Percentiles rank a stretch among this genome's conserved stretches.
Evolutionary conservation across 2,329 filamentous ascomycete species (phyloP).

Genomic region (Sporothrix inflata): DNA sequence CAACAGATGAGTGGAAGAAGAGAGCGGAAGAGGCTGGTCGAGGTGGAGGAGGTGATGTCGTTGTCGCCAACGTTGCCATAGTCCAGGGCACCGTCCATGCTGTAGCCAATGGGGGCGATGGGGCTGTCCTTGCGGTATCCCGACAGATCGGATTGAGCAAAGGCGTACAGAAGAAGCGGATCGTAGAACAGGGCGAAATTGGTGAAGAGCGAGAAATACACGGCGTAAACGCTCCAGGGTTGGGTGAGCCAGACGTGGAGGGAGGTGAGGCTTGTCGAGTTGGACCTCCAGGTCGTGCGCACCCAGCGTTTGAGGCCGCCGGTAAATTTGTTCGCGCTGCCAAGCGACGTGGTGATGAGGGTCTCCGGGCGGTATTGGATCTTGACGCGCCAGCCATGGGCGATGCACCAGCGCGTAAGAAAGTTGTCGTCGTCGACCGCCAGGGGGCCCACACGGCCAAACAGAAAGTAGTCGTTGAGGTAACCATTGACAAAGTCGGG

Average conservation of each 20-base stretch:
- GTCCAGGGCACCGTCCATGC: neutral
- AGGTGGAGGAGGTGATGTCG: neutral
- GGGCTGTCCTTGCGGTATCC: neutral
- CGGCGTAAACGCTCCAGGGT: slow-evolving; percentile 59
- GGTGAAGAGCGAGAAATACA: slow-evolving; percentile 56
- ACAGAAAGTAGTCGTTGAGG: slow-evolving; percentile 55
- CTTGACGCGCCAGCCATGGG: slow-evolving; percentile 54
- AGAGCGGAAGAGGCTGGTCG: neutral
- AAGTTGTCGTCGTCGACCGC: slow-evolving; percentile 66
- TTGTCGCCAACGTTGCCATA: neutral
- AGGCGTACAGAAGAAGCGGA: slow-evolving; percentile 44
- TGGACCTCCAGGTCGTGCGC: slow-evolving; percentile 62
- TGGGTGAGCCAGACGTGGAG: slow-evolving; percentile 47
- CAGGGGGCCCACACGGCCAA: slow-evolving; percentile 49
- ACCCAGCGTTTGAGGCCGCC: slow-evolving; percentile 60
- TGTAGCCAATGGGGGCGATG: neutral
- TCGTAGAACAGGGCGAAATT: slow-evolving; percentile 63
- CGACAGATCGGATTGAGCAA: slow-evolving; percentile 30
- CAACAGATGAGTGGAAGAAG: slow-evolving; percentile 42
- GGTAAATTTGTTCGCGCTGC: slow-evolving; percentile 50
- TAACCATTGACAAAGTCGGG: slow-evolving; percentile 49
- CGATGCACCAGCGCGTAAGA: slow-evolving; percentile 57
- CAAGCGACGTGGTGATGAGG: slow-evolving; percentile 57
- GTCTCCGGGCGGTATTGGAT: slow-evolving; percentile 57
- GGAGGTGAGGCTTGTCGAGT: slow-evolving; percentile 51